Percentiles rank a stretch among this genome's conserved stretches.
These are phyloP conservation scores for Pleodorina starrii DNA, from an alignment of 139 green algal genomes.

Conservation along the genomic window DNA sequence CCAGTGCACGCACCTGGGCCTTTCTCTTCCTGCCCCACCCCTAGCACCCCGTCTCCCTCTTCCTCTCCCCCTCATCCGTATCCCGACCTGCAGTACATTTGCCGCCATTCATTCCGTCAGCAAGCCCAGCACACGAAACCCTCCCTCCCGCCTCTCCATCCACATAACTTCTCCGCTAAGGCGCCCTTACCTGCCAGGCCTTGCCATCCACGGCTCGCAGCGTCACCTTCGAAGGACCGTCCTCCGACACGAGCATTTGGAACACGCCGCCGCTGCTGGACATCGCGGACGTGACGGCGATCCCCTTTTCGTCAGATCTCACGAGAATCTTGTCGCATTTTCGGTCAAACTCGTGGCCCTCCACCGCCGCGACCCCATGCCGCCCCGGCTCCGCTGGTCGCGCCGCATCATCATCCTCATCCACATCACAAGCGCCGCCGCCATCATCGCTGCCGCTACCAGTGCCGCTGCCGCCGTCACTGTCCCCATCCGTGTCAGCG, in stretches of 20 bases:
- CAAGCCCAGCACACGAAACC: not conserved
- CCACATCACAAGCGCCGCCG: not conserved
- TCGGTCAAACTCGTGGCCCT: not conserved
- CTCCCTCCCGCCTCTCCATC: too few species aligned
- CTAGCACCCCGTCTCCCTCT: not conserved
- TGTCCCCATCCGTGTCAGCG: not conserved
- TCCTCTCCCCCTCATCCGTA: not conserved
- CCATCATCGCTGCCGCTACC: too few species aligned
- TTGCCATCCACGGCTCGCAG: too few species aligned
- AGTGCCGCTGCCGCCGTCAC: not conserved
- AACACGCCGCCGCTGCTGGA: not conserved
- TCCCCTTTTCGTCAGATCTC: not conserved
- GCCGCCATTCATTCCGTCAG: not conserved
- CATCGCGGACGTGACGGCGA: not conserved
- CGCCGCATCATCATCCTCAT: not conserved
- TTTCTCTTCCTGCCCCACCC: too few species aligned
- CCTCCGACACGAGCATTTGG: too few species aligned
- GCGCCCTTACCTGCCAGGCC: too few species aligned
- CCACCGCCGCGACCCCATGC: not conserved
- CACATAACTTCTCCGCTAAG: too few species aligned
- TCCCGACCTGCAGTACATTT: not conserved
- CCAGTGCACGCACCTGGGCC: too few species aligned
- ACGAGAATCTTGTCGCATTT: not conserved
- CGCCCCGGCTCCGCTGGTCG: too few species aligned
- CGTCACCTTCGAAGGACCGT: too few species aligned